Evolutionary conservation across 306 rosid species (phyloP).

Genomic region (Malus sylvestris): DNA sequence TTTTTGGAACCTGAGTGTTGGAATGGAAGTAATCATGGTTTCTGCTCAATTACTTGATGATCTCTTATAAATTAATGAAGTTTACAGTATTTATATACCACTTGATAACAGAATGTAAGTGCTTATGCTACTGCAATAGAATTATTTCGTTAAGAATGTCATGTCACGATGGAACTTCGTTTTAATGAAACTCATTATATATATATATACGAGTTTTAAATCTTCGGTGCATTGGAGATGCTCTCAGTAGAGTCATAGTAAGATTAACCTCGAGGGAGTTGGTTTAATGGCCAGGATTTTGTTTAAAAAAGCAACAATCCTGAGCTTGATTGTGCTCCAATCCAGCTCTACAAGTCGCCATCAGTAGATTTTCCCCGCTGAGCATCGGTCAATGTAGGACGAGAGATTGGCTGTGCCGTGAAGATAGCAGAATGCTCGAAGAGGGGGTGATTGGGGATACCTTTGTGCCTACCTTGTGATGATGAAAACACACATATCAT

Average conservation of each 20-base stretch:
- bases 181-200: background rate
- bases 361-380: background rate
- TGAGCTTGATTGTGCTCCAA: constrained; percentile 10
- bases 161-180: background rate
- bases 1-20: constrained; percentile 32
- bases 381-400: background rate
- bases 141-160: background rate
- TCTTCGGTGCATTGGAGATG: background rate
- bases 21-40: constrained; percentile 14
- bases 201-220: background rate
- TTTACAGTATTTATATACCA: background rate
- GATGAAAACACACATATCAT: background rate
- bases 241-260: background rate
- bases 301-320: background rate
- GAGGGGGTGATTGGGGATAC: background rate
- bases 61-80: background rate
- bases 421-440: background rate
- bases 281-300: background rate
- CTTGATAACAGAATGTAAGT: background rate
- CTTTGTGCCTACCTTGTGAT: background rate
- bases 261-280: background rate
- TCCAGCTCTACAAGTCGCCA: background rate
- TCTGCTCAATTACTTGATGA: background rate
- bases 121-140: background rate
- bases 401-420: background rate